Base-by-base conservation (phyloP, 208 protist species). In the Crithidia mellificae region DNA sequence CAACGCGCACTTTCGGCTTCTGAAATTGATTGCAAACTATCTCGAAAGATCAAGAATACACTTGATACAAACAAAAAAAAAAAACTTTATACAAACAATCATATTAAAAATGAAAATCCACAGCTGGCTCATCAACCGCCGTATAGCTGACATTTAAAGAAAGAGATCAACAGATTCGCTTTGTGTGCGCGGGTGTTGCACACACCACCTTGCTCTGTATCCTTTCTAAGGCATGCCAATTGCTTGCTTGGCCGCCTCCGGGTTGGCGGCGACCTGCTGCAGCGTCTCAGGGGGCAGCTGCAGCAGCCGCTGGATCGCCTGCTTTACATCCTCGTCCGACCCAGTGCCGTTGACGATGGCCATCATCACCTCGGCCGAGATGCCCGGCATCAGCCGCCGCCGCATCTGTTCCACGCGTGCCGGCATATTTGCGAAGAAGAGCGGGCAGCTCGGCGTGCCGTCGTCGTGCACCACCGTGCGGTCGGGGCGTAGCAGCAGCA, bases 401-500 rank as follows among this genome's bases (percentile, higher is more conserved):
- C 81, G 85, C 76, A 93, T 81, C 36, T 69, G 53, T 78, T 92
- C 80, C 50, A 96, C 70, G 5, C 85, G 77, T 8, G 67, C 46
- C 27, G 72, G 50, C 17, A 71, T 78, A 58, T 84, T 84, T 0
- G 87, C 85, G 50, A 92, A 90, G 74, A 93, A 96, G 25, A 96
- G 78, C 12, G 86, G 74, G 36, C 62, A 57, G 39, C 68, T 84
- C 27, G 65, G 55, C 29, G 62, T 70, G 24, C 82, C 84, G 61
- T 87, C 71, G 44, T 90, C 87, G 47, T 83, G 68, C 57, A 87
- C 41, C 27, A 95, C 74, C 11, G 64, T 78, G 22, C 72, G 79
- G 61, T 96, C 86, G 5, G 91, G 87, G 1, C 91, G 91, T 57
- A 89, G 44, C 74, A 88, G 84, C 34, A 96, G 47, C 82, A 93